Percentiles rank a stretch among this genome's conserved stretches.
Evolutionary conservation across 257 asterid species (phyloP).

Genomic region (Mitragyna speciosa): DNA sequence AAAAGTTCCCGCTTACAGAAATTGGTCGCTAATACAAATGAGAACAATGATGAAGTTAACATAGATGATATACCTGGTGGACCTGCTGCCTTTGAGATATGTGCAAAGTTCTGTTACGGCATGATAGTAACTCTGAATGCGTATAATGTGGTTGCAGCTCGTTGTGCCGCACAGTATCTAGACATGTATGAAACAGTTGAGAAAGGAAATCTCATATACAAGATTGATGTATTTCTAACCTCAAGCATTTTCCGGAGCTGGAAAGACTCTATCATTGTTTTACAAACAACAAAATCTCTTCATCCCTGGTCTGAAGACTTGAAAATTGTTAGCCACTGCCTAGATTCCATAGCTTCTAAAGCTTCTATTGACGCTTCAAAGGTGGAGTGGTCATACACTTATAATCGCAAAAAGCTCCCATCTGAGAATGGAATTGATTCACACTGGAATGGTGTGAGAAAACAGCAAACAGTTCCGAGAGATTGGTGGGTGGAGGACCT

Average conservation of each 20-base stretch:
- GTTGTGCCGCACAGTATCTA: conserved; percentile 86
- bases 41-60: conserved; percentile 46
- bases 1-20: conserved; percentile 66
- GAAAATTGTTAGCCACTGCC: conserved; percentile 61
- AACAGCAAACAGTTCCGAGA: conserved; percentile 57
- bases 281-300: conserved; percentile 66
- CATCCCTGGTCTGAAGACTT: conserved; percentile 72
- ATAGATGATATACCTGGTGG: conserved; percentile 81
- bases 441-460: conserved; percentile 57
- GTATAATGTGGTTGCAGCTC: conserved; percentile 71
- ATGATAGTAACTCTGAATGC: conserved; percentile 83
- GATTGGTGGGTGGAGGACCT: conserved; percentile 98
- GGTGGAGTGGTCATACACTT: conserved; percentile 77
- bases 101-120: conserved; percentile 84
- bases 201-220: conserved; percentile 80
- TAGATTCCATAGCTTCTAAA: conserved; percentile 64
- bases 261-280: conserved; percentile 93
- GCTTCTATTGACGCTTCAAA: conserved; percentile 59
- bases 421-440: conserved; percentile 53
- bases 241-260: conserved; percentile 86
- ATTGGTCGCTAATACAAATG: conserved; percentile 40
- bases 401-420: conserved; percentile 56
- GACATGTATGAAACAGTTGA: conserved; percentile 79
- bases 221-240: conserved; percentile 71
- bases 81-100: conserved; percentile 75